Base-by-base conservation (phyloP, 2,329 filamentous ascomycete genomes). In the Fusarium solani-melongenae region DNA sequence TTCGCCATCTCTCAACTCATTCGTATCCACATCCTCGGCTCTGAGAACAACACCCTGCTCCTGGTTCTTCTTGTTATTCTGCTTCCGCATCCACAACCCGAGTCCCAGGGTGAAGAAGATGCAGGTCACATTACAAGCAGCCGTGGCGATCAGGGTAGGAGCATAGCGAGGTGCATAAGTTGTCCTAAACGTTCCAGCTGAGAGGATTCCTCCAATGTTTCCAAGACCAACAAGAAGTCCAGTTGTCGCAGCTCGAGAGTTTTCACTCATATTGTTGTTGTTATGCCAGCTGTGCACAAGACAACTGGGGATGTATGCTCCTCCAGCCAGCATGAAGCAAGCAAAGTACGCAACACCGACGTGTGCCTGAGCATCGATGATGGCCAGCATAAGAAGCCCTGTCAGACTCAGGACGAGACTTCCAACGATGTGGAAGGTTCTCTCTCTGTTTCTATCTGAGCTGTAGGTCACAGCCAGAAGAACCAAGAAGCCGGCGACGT, bases 201-300 rank as follows among this genome's bases (percentile, higher is more conserved):
- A 82, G n/a, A 88, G 63, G 15, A 88, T 84, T 0, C 86, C 86
- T 0, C 82, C 85, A 4, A 88, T 67, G 66, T 88, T 88, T 0
- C 85, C 86, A 9, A 88, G 74, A 0, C 85, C 86, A 7, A 86
- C 85, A 1, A 86, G 79, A 15, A 87, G 76, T 0, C 84, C 86
- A 1, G 85, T 88, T 11, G 84, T 86, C 0, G 86, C 85, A 6
- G 86, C 86, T 0, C 86, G 82, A 0, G 72, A 77, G 29, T 78
- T 87, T 77, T 89, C 86, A 27, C 85, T 83, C 9, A 87, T 77
- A 46, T 86, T 88, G 73, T 88, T 88, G 69, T 88, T 88, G 64
- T 88, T 88, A 67, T 87, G 82, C 86, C 87, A 87, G 1, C 82
- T 82, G 67, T 87, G 83, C 6, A 88, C 82, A n/a, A 88, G 77